phyloP scores from a whole-genome alignment of 441 rosid species.

The Adansonia rubrostipa region DNA sequence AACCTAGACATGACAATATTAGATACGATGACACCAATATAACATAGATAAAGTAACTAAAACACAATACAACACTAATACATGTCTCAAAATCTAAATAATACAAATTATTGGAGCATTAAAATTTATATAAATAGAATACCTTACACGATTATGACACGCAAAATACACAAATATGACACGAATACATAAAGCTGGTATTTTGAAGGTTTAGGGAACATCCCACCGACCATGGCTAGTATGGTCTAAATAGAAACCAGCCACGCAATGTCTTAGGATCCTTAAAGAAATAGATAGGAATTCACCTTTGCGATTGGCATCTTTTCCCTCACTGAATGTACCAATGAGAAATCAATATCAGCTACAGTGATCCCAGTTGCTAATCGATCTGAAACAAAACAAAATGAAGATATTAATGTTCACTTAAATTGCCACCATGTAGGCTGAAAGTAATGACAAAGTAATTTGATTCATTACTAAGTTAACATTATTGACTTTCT shows the following conservation, averaged over 20 bases:
- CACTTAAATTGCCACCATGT: constrained; percentile 5
- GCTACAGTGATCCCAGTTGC: constrained; percentile 82
- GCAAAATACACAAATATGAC: too few species aligned
- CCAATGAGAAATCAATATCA: constrained; percentile 76
- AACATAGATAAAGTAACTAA: too few species aligned
- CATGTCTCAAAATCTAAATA: too few species aligned
- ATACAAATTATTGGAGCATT: too few species aligned
- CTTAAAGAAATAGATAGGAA: constrained; percentile 5
- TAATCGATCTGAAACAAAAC: constrained; percentile 58
- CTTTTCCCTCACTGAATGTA: constrained; percentile 79
- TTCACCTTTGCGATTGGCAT: constrained; percentile 85
- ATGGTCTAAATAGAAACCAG: neutral
- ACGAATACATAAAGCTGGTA: neutral
- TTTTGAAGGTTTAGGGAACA: neutral
- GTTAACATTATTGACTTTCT: neutral
- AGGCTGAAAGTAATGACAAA: neutral
- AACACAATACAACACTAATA: too few species aligned
- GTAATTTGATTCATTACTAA: neutral
- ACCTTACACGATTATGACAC: too few species aligned
- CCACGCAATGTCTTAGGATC: neutral
- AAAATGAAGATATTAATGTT: neutral
- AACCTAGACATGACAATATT: neutral
- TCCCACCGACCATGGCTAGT: neutral
- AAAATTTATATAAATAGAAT: too few species aligned
- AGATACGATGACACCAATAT: too few species aligned